Percentiles rank a stretch among this genome's conserved stretches.
These are phyloP conservation scores for Phanerochaete carnosa DNA, from an alignment of 768 basidiomycete genomes.

Conservation along the genomic window DNA sequence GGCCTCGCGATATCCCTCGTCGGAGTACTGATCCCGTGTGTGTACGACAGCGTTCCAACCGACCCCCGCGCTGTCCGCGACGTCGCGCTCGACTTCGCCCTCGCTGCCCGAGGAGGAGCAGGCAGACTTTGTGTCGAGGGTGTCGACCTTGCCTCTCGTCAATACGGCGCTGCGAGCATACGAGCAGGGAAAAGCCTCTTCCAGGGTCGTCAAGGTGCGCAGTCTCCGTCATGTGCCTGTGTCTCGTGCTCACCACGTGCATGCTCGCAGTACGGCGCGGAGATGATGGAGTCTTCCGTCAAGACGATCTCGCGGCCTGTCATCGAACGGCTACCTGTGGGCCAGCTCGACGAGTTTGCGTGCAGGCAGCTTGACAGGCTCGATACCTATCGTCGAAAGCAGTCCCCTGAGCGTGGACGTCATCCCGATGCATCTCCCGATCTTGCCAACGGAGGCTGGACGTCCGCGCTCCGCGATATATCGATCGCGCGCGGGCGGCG, in stretches of 20 bases:
- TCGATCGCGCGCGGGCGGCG: constrained; percentile 7
- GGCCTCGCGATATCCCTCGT: neutral
- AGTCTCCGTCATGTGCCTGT: neutral
- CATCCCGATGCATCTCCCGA: neutral
- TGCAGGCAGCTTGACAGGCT: constrained; percentile 78
- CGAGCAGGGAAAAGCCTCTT: constrained; percentile 80
- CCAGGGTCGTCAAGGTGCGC: constrained; percentile 79
- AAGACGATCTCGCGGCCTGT: constrained; percentile 80
- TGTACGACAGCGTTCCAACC: constrained; percentile 28
- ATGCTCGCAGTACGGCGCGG: constrained; percentile 70
- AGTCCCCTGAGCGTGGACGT: constrained; percentile 12
- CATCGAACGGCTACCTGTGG: constrained; percentile 73
- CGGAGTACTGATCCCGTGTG: neutral
- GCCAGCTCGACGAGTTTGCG: constrained; percentile 82
- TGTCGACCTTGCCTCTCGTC: constrained; percentile 70
- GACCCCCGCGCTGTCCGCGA: constrained; percentile 31
- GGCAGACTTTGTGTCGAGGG: constrained; percentile 47
- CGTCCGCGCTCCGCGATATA: constrained; percentile 12
- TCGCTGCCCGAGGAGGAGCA: constrained; percentile 25
- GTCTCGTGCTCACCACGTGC: neutral
- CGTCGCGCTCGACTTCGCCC: constrained; percentile 30
- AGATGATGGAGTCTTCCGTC: constrained; percentile 83
- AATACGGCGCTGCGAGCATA: constrained; percentile 71
- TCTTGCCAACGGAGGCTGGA: constrained; percentile 4
- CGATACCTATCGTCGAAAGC: constrained; percentile 20